Evolutionary conservation across 2,329 filamentous ascomycete species (phyloP), one percentile per base, ranked within the genome.

Genomic region (Sordariomycetes sp.): DNA sequence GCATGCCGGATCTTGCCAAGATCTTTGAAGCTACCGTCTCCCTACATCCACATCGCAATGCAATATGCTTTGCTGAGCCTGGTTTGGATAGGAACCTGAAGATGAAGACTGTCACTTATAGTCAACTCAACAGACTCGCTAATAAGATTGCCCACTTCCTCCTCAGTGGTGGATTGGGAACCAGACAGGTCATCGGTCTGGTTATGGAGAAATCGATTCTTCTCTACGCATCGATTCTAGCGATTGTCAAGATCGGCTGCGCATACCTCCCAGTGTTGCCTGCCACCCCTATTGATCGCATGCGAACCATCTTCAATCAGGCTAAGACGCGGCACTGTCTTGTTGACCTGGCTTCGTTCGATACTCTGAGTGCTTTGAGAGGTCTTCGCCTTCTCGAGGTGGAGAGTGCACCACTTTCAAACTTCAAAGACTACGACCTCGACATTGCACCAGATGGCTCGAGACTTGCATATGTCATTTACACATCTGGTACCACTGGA

Each of bases 401-500:
- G 0, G 42, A 62, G 2, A 28, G 39, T 3, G 31, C 41, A 1
- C 20, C 43, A 1, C 37, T 66, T 29, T 23, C 40, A 6, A 21
- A 36, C 1, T 57, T 63, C 29, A 41, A 56, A 2, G 36, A 42
- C 2, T 3, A 50, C 0, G 69, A 74, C 28, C 43, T 64, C 2
- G 37, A 49, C 2, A 51, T 62, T 2, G 31, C 46, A 0, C 54
- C 62, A 4, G 51, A 69, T 30, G 58, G 63, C 0, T 61, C 66
- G 2, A 61, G 75, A 11, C 50, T 84, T 3, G 79, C 84, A 6
- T 93, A 93, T 50, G 74, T 83, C 14, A 79, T 93, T 2, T 93
- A 84, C 52, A 93, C 85, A 0, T 87, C 83, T 17, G 87, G 87
- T 4, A 90, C 81, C 25, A 93, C 86, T 1, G 86, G 85, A 1